Base-by-base conservation (phyloP, 371 early-diverging fungal genomes). In the Coemansia sp. region DNA sequence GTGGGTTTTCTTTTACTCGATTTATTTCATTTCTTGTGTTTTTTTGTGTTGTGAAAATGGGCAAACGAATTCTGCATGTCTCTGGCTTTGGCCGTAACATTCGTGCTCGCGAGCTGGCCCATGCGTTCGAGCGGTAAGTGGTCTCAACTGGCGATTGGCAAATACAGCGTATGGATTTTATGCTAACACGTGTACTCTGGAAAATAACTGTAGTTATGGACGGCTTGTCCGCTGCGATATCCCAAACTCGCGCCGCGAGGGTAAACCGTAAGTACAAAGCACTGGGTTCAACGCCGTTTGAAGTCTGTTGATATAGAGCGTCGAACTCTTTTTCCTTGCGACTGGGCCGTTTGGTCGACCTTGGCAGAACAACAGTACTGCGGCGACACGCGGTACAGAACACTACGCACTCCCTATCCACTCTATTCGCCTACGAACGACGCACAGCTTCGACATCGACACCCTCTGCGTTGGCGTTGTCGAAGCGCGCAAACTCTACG, bases 151-250 rank as follows among this genome's bases (percentile, higher is more conserved):
- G 45, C 21, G 26, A 42, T 11, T 18, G 24, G 11, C 56, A 21
- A 39, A n/a, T 37, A 26, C 10, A 5, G 39, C 39, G 31, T 16
- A 52, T 6, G 5, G 11, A 29, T 1, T 1, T 39, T 18, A 24
- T 10, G 42, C 59, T 59, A 59, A 59, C 22, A 24, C 16, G 7
- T 42, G n/a, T 3, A 21, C 47, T 58, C 34, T 34, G 34, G 34
- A 10, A 26, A 37, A 24, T 16, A 11, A 59, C 11, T 47, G 14
- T 72, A 86, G 87, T 57, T 88, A 80, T 64, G 88, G 88, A 31
- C 76, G 84, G 11, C 81, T 88, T n/a, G 84, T 88, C 22, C 84
- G 88, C 59, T 86, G 87, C 71, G 88, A 88, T 68, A 88, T 88
- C 60, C 88, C 88, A 7, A 81, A 80, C 51, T 82, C 86, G 6